phyloP scores from a whole-genome alignment of 2,329 filamentous ascomycete genomes.

The Westerdykella ornata region DNA sequence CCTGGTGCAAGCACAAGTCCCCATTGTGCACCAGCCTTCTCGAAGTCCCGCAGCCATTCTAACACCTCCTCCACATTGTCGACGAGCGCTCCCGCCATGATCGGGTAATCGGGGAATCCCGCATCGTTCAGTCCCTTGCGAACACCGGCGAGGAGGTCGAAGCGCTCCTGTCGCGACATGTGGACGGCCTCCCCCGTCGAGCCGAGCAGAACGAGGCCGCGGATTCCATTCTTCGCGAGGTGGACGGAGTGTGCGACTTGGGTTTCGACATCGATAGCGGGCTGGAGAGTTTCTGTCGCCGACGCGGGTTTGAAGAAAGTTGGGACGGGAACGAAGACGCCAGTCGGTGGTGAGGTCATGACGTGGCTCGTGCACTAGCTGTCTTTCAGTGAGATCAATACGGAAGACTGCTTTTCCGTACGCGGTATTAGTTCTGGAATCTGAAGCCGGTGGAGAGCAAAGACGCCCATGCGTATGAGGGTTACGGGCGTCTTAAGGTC shows the following conservation, averaged over 20 bases:
- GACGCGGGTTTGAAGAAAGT: conserved; percentile 56
- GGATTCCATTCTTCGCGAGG: conserved; percentile 54
- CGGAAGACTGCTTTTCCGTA: not conserved
- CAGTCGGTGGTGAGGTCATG: conserved; percentile 28
- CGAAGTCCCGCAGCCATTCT: conserved; percentile 50
- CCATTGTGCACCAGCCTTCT: conserved; percentile 54
- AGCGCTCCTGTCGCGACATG: conserved; percentile 53
- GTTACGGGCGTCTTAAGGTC: not conserved
- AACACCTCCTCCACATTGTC: conserved; percentile 58
- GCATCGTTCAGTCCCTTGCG: conserved; percentile 50
- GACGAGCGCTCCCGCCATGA: conserved; percentile 57
- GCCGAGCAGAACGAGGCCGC: conserved; percentile 56
- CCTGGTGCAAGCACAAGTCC: conserved; percentile 58
- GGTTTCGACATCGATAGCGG: conserved; percentile 52
- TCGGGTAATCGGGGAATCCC: conserved; percentile 53
- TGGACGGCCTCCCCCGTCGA: conserved; percentile 61
- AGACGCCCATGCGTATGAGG: not conserved
- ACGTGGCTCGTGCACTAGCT: conserved; percentile 10
- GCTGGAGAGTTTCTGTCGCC: conserved; percentile 41
- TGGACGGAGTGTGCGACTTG: conserved; percentile 55
- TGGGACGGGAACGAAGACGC: conserved; percentile 45
- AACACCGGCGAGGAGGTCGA: conserved; percentile 49
- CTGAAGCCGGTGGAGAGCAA: not conserved
- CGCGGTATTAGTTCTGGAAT: too few relatives aligned
- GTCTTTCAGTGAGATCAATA: not conserved